phyloP scores from a whole-genome alignment of 2,329 filamentous ascomycete species.

The Rutstroemia sp. region DNA sequence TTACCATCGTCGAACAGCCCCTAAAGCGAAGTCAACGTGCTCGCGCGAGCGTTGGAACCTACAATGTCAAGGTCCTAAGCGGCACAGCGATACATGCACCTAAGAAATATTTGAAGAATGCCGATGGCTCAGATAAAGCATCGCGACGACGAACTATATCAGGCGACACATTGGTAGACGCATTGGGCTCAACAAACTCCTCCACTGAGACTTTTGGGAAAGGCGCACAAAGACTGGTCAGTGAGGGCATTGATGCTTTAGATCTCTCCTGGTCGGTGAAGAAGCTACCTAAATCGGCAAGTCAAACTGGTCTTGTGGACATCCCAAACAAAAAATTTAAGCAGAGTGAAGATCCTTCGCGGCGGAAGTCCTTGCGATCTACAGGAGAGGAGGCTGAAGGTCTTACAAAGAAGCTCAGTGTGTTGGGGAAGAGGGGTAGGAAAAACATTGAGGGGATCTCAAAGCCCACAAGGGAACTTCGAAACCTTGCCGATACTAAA shows the following conservation, averaged over 20 bases:
- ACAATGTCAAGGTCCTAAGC: constrained; percentile 58
- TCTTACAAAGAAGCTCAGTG: constrained; percentile 41
- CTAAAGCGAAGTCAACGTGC: constrained; percentile 45
- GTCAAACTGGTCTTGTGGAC: constrained; percentile 14
- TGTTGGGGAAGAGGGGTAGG: constrained; percentile 53
- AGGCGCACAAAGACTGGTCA: constrained; percentile 25
- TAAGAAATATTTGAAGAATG: constrained; percentile 36
- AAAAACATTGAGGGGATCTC: constrained; percentile 40
- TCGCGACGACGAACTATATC: constrained; percentile 39
- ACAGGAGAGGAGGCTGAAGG: constrained; percentile 36
- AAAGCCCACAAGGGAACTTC: constrained; percentile 49
- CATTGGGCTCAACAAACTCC: constrained; percentile 26
- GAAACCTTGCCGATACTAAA: constrained; percentile 53
- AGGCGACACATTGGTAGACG: constrained; percentile 30
- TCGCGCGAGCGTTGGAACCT: constrained; percentile 50
- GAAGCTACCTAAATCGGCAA: constrained; percentile 32
- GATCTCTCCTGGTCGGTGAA: constrained; percentile 38
- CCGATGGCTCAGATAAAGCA: constrained; percentile 8
- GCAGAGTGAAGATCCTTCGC: constrained; percentile 24
- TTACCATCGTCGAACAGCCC: constrained; percentile 7
- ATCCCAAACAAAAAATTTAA: constrained; percentile 27
- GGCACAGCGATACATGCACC: constrained; percentile 52
- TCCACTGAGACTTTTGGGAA: constrained; percentile 22
- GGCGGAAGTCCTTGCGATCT: constrained; percentile 35
- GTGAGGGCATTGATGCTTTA: constrained; percentile 40